Evolutionary conservation across 768 basidiomycete genomes (phyloP), one percentile per base, ranked within the genome.

Genomic region (Rhodotorula taiwanensis): DNA sequence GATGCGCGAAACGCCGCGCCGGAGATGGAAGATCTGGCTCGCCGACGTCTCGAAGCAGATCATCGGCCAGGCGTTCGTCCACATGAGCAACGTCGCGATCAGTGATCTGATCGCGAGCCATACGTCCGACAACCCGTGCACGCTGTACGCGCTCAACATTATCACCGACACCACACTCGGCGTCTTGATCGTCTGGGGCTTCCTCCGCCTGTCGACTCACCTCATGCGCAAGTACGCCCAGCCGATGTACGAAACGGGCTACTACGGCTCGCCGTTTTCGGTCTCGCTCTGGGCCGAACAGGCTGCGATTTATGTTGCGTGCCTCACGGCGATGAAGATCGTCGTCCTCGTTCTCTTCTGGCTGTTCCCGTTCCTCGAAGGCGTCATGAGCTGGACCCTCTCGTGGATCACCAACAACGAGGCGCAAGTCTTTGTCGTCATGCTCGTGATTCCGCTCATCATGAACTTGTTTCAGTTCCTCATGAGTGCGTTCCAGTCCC

Each of bases 21-120:
- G 94, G 33, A 87, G 85, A 25, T 98, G 94, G 94, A 80, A 81
- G 70, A 94, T 95, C 77, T 98, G 94, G 90, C 87, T 70, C 62
- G 83, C 88, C 75, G 92, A 95, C 72, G 87, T 95, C 8, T 86
- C 85, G 4, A 95, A 95, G 75, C 93, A 97, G 79, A 78, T 95
- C 57, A 80, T 87, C 20, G 94, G 77, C 9, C 77, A 78, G 57
- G 74, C 86, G 78, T 86, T 88, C 71, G 83, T 91, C 6, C 89
- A 92, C 72, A 82, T 81, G 5, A 78, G 83, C 47, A 92, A 92
- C 74, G 81, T 91, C 28, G 31, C 47, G n/a, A 62, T 59, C 48
- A 20, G 16, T 13, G 83, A 83, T 70, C 70, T 89, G 36, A 83
- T 86, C 30, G 89, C 91, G 2, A 78, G 83, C 45, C 79, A 83